These are phyloP conservation scores for Suillus fuscotomentosus DNA, from an alignment of 768 basidiomycete species.

Conservation along the genomic window DNA sequence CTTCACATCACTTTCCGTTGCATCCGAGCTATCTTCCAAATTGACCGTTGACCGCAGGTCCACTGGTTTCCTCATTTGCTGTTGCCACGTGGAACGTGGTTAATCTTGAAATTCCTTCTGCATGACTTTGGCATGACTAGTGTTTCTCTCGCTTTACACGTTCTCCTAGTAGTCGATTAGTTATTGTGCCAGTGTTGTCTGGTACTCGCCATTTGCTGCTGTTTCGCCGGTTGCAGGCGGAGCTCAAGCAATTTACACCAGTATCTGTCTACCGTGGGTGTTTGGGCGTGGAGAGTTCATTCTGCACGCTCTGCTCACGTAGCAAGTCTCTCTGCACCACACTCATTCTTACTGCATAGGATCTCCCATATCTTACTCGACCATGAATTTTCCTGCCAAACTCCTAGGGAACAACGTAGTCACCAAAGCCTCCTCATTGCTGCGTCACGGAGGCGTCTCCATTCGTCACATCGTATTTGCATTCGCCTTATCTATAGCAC, in stretches of 20 bases:
- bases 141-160: background rate
- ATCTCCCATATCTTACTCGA: background rate
- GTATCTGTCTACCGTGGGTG: background rate
- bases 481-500: constrained; percentile 10
- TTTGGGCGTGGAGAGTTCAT: background rate
- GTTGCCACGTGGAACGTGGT: background rate
- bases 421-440: constrained; percentile 1
- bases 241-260: background rate
- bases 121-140: background rate
- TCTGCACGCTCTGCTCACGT: background rate
- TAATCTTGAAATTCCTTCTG: background rate
- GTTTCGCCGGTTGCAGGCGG: background rate
- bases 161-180: background rate
- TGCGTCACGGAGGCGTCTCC: constrained; percentile 17
- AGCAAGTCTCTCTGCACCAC: background rate
- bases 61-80: background rate
- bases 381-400: constrained; percentile 10
- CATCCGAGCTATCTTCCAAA: background rate
- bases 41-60: background rate
- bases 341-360: background rate
- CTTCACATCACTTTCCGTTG: background rate
- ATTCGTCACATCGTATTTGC: constrained; percentile 23
- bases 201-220: background rate
- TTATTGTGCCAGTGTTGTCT: background rate
- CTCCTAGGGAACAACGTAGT: background rate